Evolutionary conservation across 2,329 filamentous ascomycete species (phyloP).

Genomic region (Trichophyton rubrum): DNA sequence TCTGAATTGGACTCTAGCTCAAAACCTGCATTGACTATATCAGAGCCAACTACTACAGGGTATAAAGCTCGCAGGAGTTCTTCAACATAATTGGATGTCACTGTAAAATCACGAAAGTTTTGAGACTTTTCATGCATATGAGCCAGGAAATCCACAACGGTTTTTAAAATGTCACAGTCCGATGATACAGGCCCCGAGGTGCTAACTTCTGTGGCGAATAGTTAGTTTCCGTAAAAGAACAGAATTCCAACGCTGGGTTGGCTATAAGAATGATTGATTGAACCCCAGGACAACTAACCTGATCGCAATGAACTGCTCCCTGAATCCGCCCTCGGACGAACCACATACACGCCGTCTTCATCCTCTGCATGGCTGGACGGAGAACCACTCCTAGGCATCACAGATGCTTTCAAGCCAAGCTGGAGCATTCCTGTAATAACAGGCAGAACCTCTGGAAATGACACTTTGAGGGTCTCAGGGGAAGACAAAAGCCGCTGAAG

Average conservation of each 20-base stretch:
- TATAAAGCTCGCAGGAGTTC: constrained; percentile 69
- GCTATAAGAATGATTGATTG: too few species aligned
- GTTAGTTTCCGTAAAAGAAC: background rate
- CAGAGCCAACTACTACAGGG: constrained; percentile 74
- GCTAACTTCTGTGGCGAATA: background rate
- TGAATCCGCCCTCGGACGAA: background rate
- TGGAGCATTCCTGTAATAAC: constrained; percentile 81
- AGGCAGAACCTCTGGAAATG: constrained; percentile 63
- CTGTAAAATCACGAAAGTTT: constrained; percentile 70
- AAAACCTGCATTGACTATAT: constrained; percentile 67
- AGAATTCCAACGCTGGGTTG: background rate
- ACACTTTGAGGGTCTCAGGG: constrained; percentile 49
- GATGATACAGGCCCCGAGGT: background rate
- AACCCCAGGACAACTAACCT: background rate
- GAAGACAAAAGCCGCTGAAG: constrained; percentile 58
- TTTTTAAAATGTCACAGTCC: constrained; percentile 45
- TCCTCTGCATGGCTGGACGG: constrained; percentile 6
- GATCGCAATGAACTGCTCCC: constrained; percentile 1
- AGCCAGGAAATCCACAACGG: constrained; percentile 64
- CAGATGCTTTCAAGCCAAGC: constrained; percentile 58
- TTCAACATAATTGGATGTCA: constrained; percentile 68
- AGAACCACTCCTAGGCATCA: constrained; percentile 42
- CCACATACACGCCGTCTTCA: background rate
- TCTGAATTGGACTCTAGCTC: constrained; percentile 79
- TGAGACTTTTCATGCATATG: constrained; percentile 65